Conservation (phyloP, 148 eudicot genomes). For the Chenopodium formosanum region DNA sequence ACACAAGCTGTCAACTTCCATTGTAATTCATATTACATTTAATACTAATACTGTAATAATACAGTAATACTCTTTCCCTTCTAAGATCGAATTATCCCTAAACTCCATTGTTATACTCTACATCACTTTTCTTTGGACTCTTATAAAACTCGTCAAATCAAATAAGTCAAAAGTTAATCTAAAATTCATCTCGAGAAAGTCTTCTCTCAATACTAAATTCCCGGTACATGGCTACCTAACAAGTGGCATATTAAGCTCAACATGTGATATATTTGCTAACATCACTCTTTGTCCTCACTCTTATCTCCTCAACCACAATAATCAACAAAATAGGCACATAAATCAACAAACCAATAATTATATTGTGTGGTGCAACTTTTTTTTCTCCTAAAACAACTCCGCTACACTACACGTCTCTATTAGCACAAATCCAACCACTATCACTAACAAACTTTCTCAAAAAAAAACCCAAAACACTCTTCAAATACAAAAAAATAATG, state of each 20-base stretch:
- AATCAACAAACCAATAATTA: not conserved
- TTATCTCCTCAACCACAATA: not conserved
- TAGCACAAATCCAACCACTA: not conserved
- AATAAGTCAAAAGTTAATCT: too few relatives aligned
- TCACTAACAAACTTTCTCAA: not conserved
- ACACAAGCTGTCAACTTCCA: too few relatives aligned
- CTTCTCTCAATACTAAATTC: too few relatives aligned
- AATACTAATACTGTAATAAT: too few relatives aligned
- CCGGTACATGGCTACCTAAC: not conserved
- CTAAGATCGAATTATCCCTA: too few relatives aligned
- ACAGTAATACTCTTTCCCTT: too few relatives aligned
- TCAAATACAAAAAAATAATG: conserved; percentile 1
- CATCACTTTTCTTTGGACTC: too few relatives aligned
- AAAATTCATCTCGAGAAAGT: too few relatives aligned
- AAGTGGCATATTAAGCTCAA: not conserved
- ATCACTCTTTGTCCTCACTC: not conserved
- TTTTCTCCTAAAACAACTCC: not conserved
- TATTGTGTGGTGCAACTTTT: not conserved
- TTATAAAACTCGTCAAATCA: too few relatives aligned
- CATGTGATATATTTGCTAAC: not conserved
- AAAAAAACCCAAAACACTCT: not conserved
- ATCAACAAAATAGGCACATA: conserved; percentile 2
- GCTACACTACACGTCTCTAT: not conserved
- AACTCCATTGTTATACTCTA: too few relatives aligned
- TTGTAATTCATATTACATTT: too few relatives aligned